phyloP scores from a whole-genome alignment of 1,284 basidiomycete genomes.

The Ganoderma lingzhi region DNA sequence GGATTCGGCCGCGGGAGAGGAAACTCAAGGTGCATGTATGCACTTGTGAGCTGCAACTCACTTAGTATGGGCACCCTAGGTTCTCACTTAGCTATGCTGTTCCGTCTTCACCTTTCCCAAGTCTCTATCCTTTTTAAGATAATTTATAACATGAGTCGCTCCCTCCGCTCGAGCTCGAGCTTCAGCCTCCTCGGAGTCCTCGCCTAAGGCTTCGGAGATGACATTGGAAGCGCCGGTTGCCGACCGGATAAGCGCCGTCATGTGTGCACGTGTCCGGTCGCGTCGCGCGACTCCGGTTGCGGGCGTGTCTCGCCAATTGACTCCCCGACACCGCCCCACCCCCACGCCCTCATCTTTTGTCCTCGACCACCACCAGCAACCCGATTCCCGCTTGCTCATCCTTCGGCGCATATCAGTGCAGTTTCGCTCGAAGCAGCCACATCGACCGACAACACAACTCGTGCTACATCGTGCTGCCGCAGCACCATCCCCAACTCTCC shows the following conservation, averaged over 20 bases:
- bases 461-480: neutral
- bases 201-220: too few relatives aligned
- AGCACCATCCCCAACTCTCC: neutral
- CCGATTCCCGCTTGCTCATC: neutral
- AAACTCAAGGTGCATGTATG: too few relatives aligned
- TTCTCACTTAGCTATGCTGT: too few relatives aligned
- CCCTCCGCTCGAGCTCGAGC: too few relatives aligned
- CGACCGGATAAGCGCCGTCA: neutral
- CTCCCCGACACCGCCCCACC: slow-evolving; percentile 7
- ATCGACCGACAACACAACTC: neutral
- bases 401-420: neutral
- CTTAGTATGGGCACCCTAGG: too few relatives aligned
- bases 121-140: too few relatives aligned
- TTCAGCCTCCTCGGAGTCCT: too few relatives aligned
- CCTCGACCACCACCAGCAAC: neutral
- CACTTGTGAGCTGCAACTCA: too few relatives aligned
- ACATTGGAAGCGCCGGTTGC: too few relatives aligned
- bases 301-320: slow-evolving; percentile 4
- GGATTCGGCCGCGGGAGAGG: too few relatives aligned
- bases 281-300: slow-evolving; percentile 4
- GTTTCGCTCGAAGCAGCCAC: neutral
- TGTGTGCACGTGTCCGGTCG: slow-evolving; percentile 3
- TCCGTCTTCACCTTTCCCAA: too few relatives aligned
- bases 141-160: too few relatives aligned
- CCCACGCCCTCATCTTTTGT: neutral